A percentile compares a stretch with the other conserved stretches of the same genome.
phyloP scores from a whole-genome alignment of 208 protist genomes.

The Trypanosoma vivax region DNA sequence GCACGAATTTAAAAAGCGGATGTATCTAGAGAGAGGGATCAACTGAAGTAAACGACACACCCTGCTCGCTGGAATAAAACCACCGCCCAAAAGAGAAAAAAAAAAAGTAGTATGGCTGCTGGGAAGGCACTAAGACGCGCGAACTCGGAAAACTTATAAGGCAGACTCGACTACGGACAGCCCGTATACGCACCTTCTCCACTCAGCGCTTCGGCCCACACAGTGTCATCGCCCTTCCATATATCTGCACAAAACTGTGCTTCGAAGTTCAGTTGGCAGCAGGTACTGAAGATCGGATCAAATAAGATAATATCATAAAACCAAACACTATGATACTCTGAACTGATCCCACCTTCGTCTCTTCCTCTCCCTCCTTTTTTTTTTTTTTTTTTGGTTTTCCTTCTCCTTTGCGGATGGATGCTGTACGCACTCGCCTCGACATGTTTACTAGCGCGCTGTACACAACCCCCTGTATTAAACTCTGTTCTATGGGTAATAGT shows the following conservation, averaged over 20 bases:
- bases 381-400: not conserved
- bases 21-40: no score
- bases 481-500: not conserved
- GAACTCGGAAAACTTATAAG: constrained; percentile 5
- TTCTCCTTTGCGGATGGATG: not conserved
- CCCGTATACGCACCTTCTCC: no score
- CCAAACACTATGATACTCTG: not conserved
- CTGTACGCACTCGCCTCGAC: not conserved
- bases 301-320: constrained; percentile 9
- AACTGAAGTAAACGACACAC: no score
- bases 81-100: no score
- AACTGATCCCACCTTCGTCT: not conserved
- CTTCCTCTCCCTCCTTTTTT: constrained; percentile 3
- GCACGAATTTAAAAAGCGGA: no score
- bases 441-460: not conserved
- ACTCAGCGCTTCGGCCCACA: no score
- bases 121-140: not conserved
- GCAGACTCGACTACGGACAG: not conserved
- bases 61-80: no score
- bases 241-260: no score
- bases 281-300: no score
- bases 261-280: no score
- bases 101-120: not conserved
- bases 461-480: not conserved
- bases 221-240: no score